phyloP scores from a whole-genome alignment of 164 flowering plant genomes.

The Brasenia schreberi region DNA sequence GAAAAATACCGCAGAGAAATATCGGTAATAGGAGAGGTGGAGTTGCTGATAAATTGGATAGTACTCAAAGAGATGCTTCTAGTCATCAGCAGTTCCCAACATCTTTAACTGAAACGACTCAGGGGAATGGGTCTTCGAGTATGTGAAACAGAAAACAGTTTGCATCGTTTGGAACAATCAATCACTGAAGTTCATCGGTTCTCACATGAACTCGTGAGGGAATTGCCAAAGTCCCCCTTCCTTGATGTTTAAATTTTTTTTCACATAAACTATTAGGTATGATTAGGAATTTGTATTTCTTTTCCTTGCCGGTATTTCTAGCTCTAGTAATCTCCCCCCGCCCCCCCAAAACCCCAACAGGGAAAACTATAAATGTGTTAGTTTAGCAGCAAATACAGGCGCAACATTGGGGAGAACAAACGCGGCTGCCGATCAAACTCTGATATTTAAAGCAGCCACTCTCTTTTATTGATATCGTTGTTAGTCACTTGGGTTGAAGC shows the following conservation, averaged over 20 bases:
- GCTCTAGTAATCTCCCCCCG: neutral
- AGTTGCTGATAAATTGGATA: neutral
- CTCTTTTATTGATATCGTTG: too few relatives aligned
- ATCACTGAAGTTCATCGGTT: neutral
- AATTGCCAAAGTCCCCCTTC: neutral
- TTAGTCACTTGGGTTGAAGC: too few relatives aligned
- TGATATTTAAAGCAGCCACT: too few relatives aligned
- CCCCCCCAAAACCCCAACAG: too few relatives aligned
- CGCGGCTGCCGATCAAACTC: too few relatives aligned
- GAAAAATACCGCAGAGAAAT: neutral
- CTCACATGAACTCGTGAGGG: neutral
- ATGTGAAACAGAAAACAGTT: neutral
- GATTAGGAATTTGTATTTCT: neutral
- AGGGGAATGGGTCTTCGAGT: neutral
- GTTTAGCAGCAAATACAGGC: too few relatives aligned
- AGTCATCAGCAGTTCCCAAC: neutral
- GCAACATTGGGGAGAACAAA: too few relatives aligned
- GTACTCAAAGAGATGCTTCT: neutral
- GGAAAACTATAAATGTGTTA: too few relatives aligned
- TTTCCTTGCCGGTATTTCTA: neutral
- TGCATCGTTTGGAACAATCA: neutral
- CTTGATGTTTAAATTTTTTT: too few relatives aligned
- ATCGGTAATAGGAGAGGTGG: neutral
- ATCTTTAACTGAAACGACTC: neutral
- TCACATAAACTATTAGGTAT: too few relatives aligned